phyloP scores from a whole-genome alignment of 257 asterid species.

The Lavandula angustifolia region DNA sequence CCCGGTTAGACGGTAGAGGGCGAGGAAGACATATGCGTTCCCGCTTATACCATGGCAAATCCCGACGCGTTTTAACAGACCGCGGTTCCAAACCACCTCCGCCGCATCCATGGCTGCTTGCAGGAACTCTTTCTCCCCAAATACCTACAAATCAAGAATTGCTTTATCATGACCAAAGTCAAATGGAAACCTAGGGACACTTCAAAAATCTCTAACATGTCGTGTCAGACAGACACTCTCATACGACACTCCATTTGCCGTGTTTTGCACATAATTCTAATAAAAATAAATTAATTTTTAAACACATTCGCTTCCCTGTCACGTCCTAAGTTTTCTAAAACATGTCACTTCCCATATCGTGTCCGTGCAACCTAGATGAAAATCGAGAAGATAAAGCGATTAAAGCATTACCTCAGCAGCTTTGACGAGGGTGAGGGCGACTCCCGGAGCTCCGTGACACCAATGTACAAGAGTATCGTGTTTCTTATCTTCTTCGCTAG shows the following conservation, averaged over 20 bases:
- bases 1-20: conserved; percentile 73
- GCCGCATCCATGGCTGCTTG: conserved; percentile 80
- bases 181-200: not conserved
- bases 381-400: not conserved
- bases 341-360: too few species aligned
- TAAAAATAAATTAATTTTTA: too few species aligned
- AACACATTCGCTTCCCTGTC: too few species aligned
- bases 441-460: conserved; percentile 90
- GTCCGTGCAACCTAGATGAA: too few species aligned
- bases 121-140: conserved; percentile 55
- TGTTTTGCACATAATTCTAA: too few species aligned
- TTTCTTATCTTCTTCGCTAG: conserved; percentile 55
- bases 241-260: too few species aligned
- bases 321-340: too few species aligned
- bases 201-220: too few species aligned
- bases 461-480: conserved; percentile 70
- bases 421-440: conserved; percentile 64
- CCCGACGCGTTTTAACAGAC: conserved; percentile 72
- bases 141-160: conserved; percentile 42
- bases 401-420: conserved; percentile 63
- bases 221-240: too few species aligned
- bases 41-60: conserved; percentile 87
- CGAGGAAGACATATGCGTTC: conserved; percentile 65
- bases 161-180: not conserved
- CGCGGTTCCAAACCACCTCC: conserved; percentile 80